These are phyloP conservation scores for Aphanomyces invadans DNA, from an alignment of 352 stramenopile genomes.

Conservation along the genomic window DNA sequence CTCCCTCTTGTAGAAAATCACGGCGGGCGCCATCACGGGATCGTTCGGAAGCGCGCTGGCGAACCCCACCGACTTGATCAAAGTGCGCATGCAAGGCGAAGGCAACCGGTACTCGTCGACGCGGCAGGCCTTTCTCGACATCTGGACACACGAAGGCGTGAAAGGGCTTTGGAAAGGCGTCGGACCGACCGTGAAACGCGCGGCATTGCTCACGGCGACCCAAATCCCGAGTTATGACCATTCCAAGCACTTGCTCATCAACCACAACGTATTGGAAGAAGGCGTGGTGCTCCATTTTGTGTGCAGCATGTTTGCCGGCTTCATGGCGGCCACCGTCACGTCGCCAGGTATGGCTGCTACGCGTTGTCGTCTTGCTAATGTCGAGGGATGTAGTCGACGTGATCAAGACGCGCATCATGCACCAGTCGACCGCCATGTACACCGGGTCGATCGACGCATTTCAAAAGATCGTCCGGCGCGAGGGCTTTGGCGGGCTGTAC, in stretches of 20 bases:
- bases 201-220: conserved; percentile 61
- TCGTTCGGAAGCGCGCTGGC: conserved; percentile 55
- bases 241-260: conserved; percentile 59
- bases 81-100: conserved; percentile 73
- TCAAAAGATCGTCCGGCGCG: conserved; percentile 41
- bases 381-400: conserved; percentile 38
- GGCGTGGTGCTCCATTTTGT: conserved; percentile 54
- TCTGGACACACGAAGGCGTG: conserved; percentile 52
- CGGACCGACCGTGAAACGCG: conserved; percentile 54
- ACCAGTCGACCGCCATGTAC: conserved; percentile 34
- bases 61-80: conserved; percentile 74
- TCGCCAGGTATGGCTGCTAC: conserved; percentile 32
- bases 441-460: conserved; percentile 27
- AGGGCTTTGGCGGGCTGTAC: conserved; percentile 62
- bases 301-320: conserved; percentile 61
- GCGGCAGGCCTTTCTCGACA: conserved; percentile 49
- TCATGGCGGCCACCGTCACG: conserved; percentile 56
- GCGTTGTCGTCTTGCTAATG: neutral
- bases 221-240: conserved; percentile 77
- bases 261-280: conserved; percentile 45
- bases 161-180: conserved; percentile 65
- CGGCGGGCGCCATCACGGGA: conserved; percentile 50
- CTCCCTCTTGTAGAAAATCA: conserved; percentile 59
- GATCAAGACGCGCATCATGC: conserved; percentile 84
- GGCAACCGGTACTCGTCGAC: conserved; percentile 59